phyloP scores from a whole-genome alignment of 1,284 basidiomycete genomes.

The Sanguinoderma infundibulare region DNA sequence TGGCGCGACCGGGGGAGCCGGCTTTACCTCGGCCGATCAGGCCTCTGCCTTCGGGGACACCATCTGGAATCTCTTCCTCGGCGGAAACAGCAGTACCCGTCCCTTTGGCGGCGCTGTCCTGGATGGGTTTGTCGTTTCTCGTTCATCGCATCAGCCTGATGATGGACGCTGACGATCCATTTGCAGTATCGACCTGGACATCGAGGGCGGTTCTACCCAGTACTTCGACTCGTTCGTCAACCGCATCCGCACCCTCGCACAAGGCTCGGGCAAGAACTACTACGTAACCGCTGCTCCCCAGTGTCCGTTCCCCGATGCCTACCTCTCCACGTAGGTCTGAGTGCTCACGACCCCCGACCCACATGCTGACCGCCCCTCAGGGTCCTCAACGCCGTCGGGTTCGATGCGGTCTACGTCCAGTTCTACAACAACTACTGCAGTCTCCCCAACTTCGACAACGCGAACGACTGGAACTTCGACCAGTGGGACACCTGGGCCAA shows the following conservation, averaged over 20 bases:
- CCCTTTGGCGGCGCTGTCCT: slow-evolving; percentile 69
- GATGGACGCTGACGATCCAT: neutral
- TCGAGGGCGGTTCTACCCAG: slow-evolving; percentile 60
- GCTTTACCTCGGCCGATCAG: slow-evolving; percentile 57
- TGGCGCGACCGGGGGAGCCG: slow-evolving; percentile 58
- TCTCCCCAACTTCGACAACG: slow-evolving; percentile 44
- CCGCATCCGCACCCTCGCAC: slow-evolving; percentile 50
- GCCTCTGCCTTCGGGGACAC: slow-evolving; percentile 56
- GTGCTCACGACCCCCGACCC: neutral
- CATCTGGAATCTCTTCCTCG: slow-evolving; percentile 71
- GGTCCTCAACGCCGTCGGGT: slow-evolving; percentile 56
- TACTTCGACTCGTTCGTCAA: slow-evolving; percentile 59
- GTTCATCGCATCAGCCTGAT: neutral
- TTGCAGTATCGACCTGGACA: slow-evolving; percentile 60
- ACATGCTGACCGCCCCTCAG: slow-evolving; percentile 16
- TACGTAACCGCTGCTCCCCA: slow-evolving; percentile 69
- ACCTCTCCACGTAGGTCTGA: slow-evolving; percentile 44
- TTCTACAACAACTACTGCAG: slow-evolving; percentile 70
- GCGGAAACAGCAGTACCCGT: slow-evolving; percentile 55
- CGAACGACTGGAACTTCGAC: slow-evolving; percentile 54
- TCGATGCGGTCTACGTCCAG: slow-evolving; percentile 70
- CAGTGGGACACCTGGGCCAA: slow-evolving; percentile 69
- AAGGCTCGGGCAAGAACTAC: slow-evolving; percentile 59
- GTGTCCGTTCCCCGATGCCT: slow-evolving; percentile 68
- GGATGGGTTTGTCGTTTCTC: slow-evolving; percentile 54